Base-by-base conservation (phyloP, 2,329 filamentous ascomycete genomes). In the Cladosporium velox region DNA sequence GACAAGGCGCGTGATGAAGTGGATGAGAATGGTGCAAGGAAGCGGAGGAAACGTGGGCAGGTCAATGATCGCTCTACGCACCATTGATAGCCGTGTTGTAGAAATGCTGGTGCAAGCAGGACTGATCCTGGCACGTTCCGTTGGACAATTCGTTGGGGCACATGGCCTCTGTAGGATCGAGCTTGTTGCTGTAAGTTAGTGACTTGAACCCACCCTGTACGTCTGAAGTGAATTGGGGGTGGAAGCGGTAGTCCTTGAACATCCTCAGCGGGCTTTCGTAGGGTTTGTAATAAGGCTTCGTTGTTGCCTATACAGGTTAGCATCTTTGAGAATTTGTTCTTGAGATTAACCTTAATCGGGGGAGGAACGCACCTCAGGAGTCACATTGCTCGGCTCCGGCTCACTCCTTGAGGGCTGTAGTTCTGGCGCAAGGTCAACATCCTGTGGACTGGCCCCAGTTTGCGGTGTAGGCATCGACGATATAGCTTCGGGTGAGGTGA, bases 131-230 rank as follows among this genome's bases (percentile, higher is more conserved):
- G 85, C 95, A 98, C 70, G 84, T 81, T 67, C 88, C 87, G 62
- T 88, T 88, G 58, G 84, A 83, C 69, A 91, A 81, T 78, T 96
- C 91, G 73, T 87, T 90, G 44, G 88, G 89, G 78, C 95, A 99
- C 59, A 98, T 75, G 68, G 87, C 86, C 72, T 86, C 88, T 67
- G 87, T 84, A 28, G 88, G 84, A 76, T 97, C 88, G 79, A 99
- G 96, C 72, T 89, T 90, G 79, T 96, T 91, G 80, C 92, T 97
- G 81, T 94, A 98, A 52, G 93, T 98, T 82, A 96, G 84, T 70
- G 95, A 98, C 75, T 90, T 89, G 75, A 93, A 90, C 52, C 94
- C 94, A 68, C 89, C 90, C 65, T 87, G 77, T 66, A 97, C 88
- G 65, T 87, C 82, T 59, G 90, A 78, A 70, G 84, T 82, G 79